phyloP scores from a whole-genome alignment of 1,284 basidiomycete species.

The Ustilago esculenta region DNA sequence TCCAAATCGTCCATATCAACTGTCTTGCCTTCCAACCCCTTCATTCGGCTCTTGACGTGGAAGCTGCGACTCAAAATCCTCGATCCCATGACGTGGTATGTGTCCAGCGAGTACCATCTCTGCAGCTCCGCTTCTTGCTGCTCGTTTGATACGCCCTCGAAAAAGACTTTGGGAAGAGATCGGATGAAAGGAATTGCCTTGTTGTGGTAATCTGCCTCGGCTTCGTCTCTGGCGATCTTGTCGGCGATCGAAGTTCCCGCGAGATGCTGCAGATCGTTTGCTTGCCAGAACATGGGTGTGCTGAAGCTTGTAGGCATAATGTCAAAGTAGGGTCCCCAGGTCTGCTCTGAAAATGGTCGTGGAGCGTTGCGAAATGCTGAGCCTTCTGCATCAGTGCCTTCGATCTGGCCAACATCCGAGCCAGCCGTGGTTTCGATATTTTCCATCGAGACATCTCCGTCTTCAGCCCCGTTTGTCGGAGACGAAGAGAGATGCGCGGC shows the following conservation, averaged over 20 bases:
- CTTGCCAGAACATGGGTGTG: conserved; percentile 94
- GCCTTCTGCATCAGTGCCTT: conserved; percentile 31
- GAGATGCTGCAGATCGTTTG: conserved; percentile 79
- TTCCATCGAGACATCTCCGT: conserved; percentile 46
- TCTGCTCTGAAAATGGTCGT: conserved; percentile 25
- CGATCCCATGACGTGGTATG: conserved; percentile 90
- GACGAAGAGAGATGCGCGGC: conserved; percentile 7
- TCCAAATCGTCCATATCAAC: conserved; percentile 60
- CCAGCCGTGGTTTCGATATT: conserved; percentile 10
- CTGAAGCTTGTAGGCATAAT: conserved; percentile 76
- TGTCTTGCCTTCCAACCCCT: conserved; percentile 39
- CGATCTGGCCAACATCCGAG: conserved; percentile 1
- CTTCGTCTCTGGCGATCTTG: conserved; percentile 86
- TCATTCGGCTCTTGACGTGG: conserved; percentile 70
- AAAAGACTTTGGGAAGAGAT: conserved; percentile 45
- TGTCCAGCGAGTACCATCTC: conserved; percentile 76
- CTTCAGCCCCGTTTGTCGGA: background rate
- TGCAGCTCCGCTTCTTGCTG: conserved; percentile 17
- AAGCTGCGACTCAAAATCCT: conserved; percentile 93
- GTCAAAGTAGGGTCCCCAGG: conserved; percentile 60
- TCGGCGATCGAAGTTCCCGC: conserved; percentile 84
- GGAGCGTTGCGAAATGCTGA: conserved; percentile 4
- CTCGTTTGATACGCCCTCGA: conserved; percentile 22
- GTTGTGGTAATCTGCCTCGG: conserved; percentile 77
- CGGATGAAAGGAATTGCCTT: conserved; percentile 68